Evolutionary conservation across 371 early-diverging fungal species (phyloP).

Genomic region (Basidiobolus meristosporus): DNA sequence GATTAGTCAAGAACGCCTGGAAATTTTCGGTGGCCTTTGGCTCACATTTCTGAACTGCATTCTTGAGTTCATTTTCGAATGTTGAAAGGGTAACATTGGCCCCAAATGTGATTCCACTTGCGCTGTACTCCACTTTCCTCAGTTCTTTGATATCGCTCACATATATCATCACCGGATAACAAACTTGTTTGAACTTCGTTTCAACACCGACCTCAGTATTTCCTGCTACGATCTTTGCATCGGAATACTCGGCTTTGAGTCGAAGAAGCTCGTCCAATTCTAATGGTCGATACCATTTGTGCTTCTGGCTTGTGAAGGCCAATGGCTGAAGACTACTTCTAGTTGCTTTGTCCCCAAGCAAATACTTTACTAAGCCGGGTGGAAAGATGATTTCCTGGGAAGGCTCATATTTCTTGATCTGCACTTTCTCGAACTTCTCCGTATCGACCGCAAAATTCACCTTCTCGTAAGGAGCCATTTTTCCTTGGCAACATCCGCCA

Average conservation of each 20-base stretch:
- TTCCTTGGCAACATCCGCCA: slow-evolving; percentile 5
- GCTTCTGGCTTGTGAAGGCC: slow-evolving; percentile 11
- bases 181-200: slow-evolving; percentile 36
- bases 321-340: slow-evolving; percentile 4
- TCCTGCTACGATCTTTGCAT: slow-evolving; percentile 50
- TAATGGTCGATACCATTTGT: slow-evolving; percentile 44
- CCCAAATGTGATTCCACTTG: slow-evolving; percentile 26
- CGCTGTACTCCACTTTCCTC: slow-evolving; percentile 11
- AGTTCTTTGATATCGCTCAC: slow-evolving; percentile 42
- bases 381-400: slow-evolving; percentile 38
- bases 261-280: slow-evolving; percentile 27
- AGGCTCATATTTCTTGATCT: slow-evolving; percentile 25
- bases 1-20: slow-evolving; percentile 39
- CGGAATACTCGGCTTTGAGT: slow-evolving; percentile 27
- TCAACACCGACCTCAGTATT: slow-evolving; percentile 63
- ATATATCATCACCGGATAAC: slow-evolving; percentile 34
- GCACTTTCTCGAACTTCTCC: slow-evolving; percentile 4
- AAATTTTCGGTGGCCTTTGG: slow-evolving; percentile 6
- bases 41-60: slow-evolving; percentile 5
- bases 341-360: not conserved
- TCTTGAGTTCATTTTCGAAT: slow-evolving; percentile 19
- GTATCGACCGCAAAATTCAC: not conserved
- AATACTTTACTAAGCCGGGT: slow-evolving; percentile 22
- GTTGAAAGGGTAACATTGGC: slow-evolving; percentile 24
- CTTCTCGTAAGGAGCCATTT: slow-evolving; percentile 2